Evolutionary conservation across 441 rosid species (phyloP).

Genomic region (Bocquillonia castaneifolia): DNA sequence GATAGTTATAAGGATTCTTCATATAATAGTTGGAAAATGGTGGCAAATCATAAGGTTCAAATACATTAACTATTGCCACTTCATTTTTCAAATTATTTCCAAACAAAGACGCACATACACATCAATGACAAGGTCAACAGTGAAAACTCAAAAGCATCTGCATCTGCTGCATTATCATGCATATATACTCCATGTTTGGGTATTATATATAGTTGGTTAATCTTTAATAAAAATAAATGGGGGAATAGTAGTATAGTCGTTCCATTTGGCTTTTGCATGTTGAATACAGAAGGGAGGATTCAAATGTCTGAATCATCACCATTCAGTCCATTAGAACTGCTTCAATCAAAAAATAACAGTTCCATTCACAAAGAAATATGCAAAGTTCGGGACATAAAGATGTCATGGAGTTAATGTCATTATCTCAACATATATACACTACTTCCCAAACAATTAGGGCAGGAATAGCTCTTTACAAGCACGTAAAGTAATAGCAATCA

Average conservation of each 20-base stretch:
- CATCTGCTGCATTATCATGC: background rate
- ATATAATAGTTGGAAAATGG: background rate
- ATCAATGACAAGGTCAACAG: background rate
- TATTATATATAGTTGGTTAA: background rate
- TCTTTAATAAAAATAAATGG: background rate
- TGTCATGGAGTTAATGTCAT: background rate
- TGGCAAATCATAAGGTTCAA: background rate
- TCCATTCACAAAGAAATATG: background rate
- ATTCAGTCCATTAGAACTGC: background rate
- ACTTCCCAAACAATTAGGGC: background rate
- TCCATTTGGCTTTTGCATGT: background rate
- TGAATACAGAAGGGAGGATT: background rate
- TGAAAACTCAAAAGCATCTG: background rate
- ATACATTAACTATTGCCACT: background rate
- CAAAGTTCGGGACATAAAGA: background rate
- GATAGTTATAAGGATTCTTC: background rate
- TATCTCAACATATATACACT: background rate
- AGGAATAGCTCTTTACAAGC: background rate
- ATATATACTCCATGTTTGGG: background rate
- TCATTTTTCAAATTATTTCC: background rate
- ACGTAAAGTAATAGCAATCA: background rate
- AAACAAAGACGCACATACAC: background rate
- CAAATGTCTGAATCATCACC: background rate
- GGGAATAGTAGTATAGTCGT: no score
- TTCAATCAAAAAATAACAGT: background rate